Evolutionary conservation across 1,139 yeast species (phyloP), one percentile per base, ranked within the genome.

Genomic region (Eremothecium sinecaudum): DNA sequence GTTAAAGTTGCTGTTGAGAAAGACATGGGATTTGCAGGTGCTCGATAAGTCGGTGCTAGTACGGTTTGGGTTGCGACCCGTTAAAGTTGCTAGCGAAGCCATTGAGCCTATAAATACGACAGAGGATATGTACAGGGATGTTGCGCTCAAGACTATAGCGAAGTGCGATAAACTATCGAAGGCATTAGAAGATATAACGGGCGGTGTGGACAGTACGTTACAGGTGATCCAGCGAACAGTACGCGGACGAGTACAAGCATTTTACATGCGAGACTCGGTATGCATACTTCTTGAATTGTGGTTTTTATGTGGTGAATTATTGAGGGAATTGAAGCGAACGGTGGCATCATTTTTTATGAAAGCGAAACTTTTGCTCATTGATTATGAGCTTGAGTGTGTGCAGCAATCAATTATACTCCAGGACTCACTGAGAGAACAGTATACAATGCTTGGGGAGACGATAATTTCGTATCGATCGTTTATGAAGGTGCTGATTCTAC

Each of bases 401-500:
- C 32, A 28, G 14, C 24, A 24, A 15, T 31, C 40, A 12, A 28
- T 33, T 24, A 31, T 37, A 18, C 29, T 31, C 18, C 35, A 31
- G 16, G 27, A 38, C 27, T 23, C 40, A 18, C n/a, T n/a, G n/a
- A 16, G 10, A n/a, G 33, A 20, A n/a, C 39, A 39, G 13, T 36
- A 39, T 31, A 39, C 34, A 15, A 33, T 36, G n/a, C 28, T 37
- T 4, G 16, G 18, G 11, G 42, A 43, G 10, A 39, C 48, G 10
- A 41, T 51, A 9, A 35, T 32, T 5, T 46, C 53, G 4, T 51
- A 48, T 35, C 42, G 46, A 20, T 36, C 43, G 2, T 59, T 59
- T 35, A 56, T 60, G 21, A 47, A 50, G n/a, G 53, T 55, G 3
- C 35, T 60, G 21, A 48, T 59, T 6, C 50, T 50, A 21, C 63